Percentiles rank a stretch among this genome's conserved stretches.
Evolutionary conservation across 176 grass and related monocot genomes (phyloP).

Genomic region (Rhipidocladum racemiflorum): DNA sequence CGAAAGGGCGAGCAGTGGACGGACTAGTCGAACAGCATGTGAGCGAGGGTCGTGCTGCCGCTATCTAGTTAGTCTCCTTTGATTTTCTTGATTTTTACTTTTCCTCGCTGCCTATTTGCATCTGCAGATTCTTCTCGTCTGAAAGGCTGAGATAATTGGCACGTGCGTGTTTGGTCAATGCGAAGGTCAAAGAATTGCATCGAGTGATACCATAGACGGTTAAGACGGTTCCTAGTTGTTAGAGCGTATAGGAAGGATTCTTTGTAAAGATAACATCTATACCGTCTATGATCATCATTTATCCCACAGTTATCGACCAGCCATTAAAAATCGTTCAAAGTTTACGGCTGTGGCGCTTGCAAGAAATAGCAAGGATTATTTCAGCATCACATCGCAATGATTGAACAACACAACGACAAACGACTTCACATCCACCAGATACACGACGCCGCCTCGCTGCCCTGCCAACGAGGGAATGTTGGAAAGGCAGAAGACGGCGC

Average conservation of each 20-base stretch:
- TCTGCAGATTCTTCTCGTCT: not conserved
- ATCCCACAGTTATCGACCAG: too few relatives aligned
- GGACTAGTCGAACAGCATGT: not conserved
- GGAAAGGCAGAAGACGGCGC: not conserved
- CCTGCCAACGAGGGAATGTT: not conserved
- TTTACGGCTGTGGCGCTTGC: too few relatives aligned
- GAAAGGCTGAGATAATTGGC: not conserved
- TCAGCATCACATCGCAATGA: not conserved
- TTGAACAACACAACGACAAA: not conserved
- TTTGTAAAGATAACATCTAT: too few relatives aligned
- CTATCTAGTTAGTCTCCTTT: not conserved
- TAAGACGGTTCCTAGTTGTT: too few relatives aligned
- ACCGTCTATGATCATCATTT: too few relatives aligned
- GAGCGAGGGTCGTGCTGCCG: too few relatives aligned
- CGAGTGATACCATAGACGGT: too few relatives aligned
- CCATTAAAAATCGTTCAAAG: too few relatives aligned
- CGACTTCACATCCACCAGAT: not conserved
- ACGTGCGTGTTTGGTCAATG: slow-evolving; percentile 15
- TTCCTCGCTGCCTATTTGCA: not conserved
- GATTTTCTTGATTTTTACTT: not conserved
- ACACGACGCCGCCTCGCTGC: not conserved
- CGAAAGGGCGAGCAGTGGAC: slow-evolving; percentile 15
- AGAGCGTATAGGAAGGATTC: too few relatives aligned
- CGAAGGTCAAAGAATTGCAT: too few relatives aligned
- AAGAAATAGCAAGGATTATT: too few relatives aligned